Base-by-base conservation (phyloP, 352 stramenopile species). In the Salisapilia sapeloensis region DNA sequence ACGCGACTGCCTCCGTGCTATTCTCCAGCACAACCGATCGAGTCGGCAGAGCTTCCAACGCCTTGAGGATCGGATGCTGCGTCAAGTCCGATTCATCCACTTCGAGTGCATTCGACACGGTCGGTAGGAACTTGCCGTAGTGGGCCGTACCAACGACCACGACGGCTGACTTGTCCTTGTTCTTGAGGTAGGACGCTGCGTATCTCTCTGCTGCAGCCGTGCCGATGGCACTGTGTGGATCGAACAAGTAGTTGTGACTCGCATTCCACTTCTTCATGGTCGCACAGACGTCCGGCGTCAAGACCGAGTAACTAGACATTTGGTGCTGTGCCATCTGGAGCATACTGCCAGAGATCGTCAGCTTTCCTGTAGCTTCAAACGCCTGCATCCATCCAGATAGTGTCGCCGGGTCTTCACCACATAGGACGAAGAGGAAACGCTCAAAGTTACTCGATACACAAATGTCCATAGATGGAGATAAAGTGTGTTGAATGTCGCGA, bases 401-500 rank as follows among this genome's bases (percentile, higher is more conserved):
- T 18, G 85, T 64, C n/a, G 53, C 53, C 8, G 86, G 36, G 52
- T 98, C 79, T 43, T 98, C 89, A n/a, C 86, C 92, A 14, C 70
- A 66, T 16, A 98, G 61, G 42, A 94, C 81, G 48, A 96, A 99
- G 2, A 99, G 63, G 61, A 97, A 98, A 16, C 95, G 70, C 58
- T 99, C 95, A 61, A 99, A 99, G 70, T 99, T 99, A 45, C 83
- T 97, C 26, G 85, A 97, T 4, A 99, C 92, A 48, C 91, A 98
- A 47, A 99, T 99, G 54, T 99, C 95, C 94, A 99, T 99, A 2
- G 82, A 97, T 22, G 95, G 95, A 32, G 89, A 93, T 29, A 96
- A 92, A 28, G 91, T 98, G 50, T 96, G 69, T 28, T 84, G 55
- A 46, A 97, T 96, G 29, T 56, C 35, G 46, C 86, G 59, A 30